Evolutionary conservation across 176 grass and related monocot species (phyloP).

Genomic region (Triticum turgidum): DNA sequence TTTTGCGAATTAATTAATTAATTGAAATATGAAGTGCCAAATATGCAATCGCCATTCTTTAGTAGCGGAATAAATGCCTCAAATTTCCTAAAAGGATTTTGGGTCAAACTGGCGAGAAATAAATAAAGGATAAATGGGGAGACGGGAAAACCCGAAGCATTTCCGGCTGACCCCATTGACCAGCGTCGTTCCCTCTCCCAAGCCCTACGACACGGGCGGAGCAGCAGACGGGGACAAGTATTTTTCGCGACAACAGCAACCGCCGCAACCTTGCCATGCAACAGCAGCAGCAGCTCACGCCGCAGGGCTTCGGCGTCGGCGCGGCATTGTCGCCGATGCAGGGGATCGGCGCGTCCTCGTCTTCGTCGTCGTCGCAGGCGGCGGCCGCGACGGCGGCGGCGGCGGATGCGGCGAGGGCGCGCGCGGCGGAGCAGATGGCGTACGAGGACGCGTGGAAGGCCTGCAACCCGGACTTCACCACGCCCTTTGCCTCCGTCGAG

Average conservation of each 20-base stretch:
- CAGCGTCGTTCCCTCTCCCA: not conserved
- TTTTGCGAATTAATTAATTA: not conserved
- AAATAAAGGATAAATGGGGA: not conserved
- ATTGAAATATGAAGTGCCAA: not conserved
- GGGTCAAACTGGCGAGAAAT: not conserved
- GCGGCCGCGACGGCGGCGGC: not conserved
- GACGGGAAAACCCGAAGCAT: not conserved
- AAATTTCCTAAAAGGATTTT: not conserved
- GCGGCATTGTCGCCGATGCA: slow-evolving; percentile 1
- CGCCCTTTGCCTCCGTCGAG: slow-evolving; percentile 65
- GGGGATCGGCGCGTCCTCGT: not conserved
- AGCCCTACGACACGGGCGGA: slow-evolving; percentile 17
- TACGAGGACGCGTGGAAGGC: slow-evolving; percentile 57
- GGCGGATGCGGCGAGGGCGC: slow-evolving; percentile 5
- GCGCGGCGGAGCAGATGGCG: slow-evolving; percentile 55
- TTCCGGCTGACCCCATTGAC: slow-evolving; percentile 13
- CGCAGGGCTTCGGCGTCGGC: not conserved
- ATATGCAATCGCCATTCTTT: not conserved
- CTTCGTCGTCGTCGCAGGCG: not conserved
- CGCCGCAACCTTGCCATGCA: slow-evolving; percentile 29
- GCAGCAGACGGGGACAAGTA: not conserved
- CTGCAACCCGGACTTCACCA: slow-evolving; percentile 53
- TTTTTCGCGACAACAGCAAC: not conserved
- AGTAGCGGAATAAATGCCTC: not conserved
- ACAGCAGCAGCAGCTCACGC: slow-evolving; percentile 3